Base-by-base conservation (phyloP, 1,284 basidiomycete genomes). In the Mycena sp. region DNA sequence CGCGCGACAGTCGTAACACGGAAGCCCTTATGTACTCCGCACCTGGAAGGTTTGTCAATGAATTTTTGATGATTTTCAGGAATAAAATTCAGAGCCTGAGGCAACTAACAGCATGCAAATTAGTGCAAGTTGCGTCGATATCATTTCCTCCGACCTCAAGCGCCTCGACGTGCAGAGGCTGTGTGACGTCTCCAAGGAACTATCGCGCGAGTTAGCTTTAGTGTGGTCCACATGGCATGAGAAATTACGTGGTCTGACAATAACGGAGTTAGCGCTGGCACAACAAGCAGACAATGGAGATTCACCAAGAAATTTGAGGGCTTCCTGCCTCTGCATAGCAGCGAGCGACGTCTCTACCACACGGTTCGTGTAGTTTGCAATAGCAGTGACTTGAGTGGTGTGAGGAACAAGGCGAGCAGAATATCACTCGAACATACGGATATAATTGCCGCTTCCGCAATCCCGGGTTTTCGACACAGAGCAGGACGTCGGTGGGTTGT, bases 121-220 rank as follows among this genome's bases (percentile, higher is more conserved):
- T 85, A 16, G 80, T 84, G 69, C 82, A 83, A 45, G 64, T 77
- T 26, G 75, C 78, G 35, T 62, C 68, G 40, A 83, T 81, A 29
- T 74, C 73, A 63, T 83, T 83, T 19, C 80, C 81, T 12, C 81
- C 81, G 9, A 76, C 71, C 59, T 74, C 75, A 28, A 74, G 64
- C 23, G 75, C 78, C 71, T 83, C 81, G 43, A 81, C 80, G 63
- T 84, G 82, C 37, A 85, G 74, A 6, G 83, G 82, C 64, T 84
- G 83, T 7, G 81, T 79, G 55, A 85, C 81, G 59, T 85, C 83
- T 14, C 83, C 83, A 53, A 85, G 69, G 70, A 85, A 84, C 82
- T 85, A 63, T 35, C 32, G 7, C 32, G 9, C 32, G 32, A 7
- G 14, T 35, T 35, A 35, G 14, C 14, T 35, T n/a, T n/a, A n/a